Evolutionary conservation across 306 rosid species (phyloP), one percentile per base, ranked within the genome.

Genomic region (Canavalia ensiformis): DNA sequence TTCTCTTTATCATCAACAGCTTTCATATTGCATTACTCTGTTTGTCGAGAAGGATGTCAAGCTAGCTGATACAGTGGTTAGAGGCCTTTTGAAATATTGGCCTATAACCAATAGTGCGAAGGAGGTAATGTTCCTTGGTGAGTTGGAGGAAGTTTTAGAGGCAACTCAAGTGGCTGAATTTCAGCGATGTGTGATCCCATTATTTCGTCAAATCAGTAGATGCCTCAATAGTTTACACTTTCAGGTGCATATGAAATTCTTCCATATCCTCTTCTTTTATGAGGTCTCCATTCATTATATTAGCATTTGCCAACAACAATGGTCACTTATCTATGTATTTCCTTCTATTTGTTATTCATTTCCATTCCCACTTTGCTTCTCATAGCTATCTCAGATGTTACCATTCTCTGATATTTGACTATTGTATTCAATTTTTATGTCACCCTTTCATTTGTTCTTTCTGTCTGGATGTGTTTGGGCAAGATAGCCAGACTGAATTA

Each of bases 91-190:
- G 66, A 90, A 83, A 85, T 90, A 88, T 86, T 90, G 94, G 91
- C 91, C 91, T 5, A 47, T 82, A 71, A 88, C 86, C 50, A 90
- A 88, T 39, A 88, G 94, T 81, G 84, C 91, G 34, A 90, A 90
- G 84, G 91, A 90, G 88, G 91, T 90, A 39, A 86, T 86, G 90
- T 90, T 88, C 85, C 90, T 90, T 11, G 86, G 90, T 75, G 94
- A 88, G 73, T 68, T 90, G 88, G 94, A 90, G 79, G 94, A 90
- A 78, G 83, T 90, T 72, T 75, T 90, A 74, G 91, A 88, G 85
- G 87, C 88, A 72, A 86, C 90, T 3, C 90, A 88, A 79, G 66
- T 88, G 71, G 81, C 90, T 57, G 94, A 90, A 39, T 90, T 88
- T 76, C 94, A 86, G 85, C 85, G 84, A 68, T 90, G 94, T 79